Conservation (phyloP, 2,329 filamentous ascomycete genomes). For the Aaosphaeria arxii region DNA sequence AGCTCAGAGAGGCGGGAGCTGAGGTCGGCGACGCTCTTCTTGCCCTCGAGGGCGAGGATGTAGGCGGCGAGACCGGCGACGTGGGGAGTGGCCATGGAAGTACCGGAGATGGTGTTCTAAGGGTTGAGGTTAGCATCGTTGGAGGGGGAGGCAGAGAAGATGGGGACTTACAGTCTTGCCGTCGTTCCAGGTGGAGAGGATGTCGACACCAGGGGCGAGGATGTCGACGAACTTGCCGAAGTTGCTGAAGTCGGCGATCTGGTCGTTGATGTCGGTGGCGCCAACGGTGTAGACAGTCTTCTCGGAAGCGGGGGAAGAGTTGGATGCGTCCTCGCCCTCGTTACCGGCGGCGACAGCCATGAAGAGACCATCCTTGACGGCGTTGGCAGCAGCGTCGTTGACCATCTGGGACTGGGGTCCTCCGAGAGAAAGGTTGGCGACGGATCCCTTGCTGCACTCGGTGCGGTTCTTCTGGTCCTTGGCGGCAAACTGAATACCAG, state of each 20-base stretch:
- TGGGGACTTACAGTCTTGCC: constrained; percentile 28
- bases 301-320: constrained; percentile 90
- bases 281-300: constrained; percentile 87
- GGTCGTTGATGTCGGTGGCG: constrained; percentile 83
- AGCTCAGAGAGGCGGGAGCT: neutral
- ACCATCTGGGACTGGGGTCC: constrained; percentile 17
- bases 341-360: constrained; percentile 95
- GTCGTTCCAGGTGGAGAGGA: constrained; percentile 1
- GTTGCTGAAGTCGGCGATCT: constrained; percentile 99
- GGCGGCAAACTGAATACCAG: constrained; percentile 17
- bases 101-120: constrained; percentile 95
- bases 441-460: constrained; percentile 21
- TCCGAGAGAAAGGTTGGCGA: constrained; percentile 28
- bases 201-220: constrained; percentile 59
- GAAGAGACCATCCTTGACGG: constrained; percentile 82
- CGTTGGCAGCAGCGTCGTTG: constrained; percentile 38
- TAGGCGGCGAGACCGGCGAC: constrained; percentile 36
- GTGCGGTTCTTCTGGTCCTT: constrained; percentile 8
- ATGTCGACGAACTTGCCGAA: constrained; percentile 96
- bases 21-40: constrained; percentile 4
- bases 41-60: neutral
- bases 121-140: constrained; percentile 42
- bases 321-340: constrained; percentile 95
- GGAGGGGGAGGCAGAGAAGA: constrained; percentile 48
- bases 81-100: constrained; percentile 95